These are phyloP conservation scores for Trametes sanguinea DNA, from an alignment of 768 basidiomycete species.

Conservation along the genomic window DNA sequence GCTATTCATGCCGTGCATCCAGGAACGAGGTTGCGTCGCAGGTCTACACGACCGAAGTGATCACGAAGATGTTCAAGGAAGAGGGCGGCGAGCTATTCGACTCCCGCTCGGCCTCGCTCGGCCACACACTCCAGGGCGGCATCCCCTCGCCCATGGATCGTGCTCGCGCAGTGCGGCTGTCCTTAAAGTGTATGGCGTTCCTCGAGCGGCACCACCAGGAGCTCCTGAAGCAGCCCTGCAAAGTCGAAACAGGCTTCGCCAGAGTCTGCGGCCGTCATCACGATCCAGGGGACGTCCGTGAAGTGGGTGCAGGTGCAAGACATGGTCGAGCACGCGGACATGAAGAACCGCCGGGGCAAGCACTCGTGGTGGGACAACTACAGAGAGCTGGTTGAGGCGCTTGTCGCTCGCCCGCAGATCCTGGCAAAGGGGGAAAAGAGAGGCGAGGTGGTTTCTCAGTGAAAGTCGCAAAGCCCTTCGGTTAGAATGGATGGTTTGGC, in stretches of 20 bases:
- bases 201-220: slow-evolving; percentile 76
- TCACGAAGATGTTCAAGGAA: slow-evolving; percentile 93
- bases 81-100: slow-evolving; percentile 94
- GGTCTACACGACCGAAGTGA: slow-evolving; percentile 88
- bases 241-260: slow-evolving; percentile 56
- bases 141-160: slow-evolving; percentile 95
- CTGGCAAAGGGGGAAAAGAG: slow-evolving; percentile 24
- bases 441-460: slow-evolving; percentile 22
- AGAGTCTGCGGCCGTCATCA: slow-evolving; percentile 86
- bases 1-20: neutral
- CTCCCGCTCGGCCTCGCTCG: slow-evolving; percentile 91
- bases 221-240: slow-evolving; percentile 50
- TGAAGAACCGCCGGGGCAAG: slow-evolving; percentile 84
- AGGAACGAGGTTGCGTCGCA: slow-evolving; percentile 86
- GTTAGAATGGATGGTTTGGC: no score
- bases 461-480: slow-evolving; percentile 8
- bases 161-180: slow-evolving; percentile 84
- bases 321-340: slow-evolving; percentile 86
- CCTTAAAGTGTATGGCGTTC: slow-evolving; percentile 93
- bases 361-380: slow-evolving; percentile 75
- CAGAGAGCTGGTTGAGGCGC: slow-evolving; percentile 69
- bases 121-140: slow-evolving; percentile 96
- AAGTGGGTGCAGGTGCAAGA: slow-evolving; percentile 83
- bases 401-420: slow-evolving; percentile 68
- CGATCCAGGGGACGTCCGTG: slow-evolving; percentile 80